Conservation (phyloP, 257 asterid species). For the Henckelia pumila region DNA sequence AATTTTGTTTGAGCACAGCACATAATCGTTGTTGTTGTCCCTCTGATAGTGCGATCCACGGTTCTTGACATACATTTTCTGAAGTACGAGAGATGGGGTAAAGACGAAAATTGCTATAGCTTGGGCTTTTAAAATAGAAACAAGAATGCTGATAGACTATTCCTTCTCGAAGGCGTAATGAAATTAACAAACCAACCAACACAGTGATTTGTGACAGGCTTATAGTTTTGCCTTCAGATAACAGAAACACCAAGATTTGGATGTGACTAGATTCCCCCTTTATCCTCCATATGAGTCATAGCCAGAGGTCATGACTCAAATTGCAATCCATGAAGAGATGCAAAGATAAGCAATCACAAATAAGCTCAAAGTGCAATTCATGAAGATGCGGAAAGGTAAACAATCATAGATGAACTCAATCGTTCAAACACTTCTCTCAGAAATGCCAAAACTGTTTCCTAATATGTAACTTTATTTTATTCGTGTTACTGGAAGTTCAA, state of each 20-base stretch:
- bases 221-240: not conserved
- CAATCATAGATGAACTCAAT: not conserved
- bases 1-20: no score
- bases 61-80: no score
- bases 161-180: no score
- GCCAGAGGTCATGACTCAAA: not conserved
- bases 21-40: no score
- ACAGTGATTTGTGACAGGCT: not conserved
- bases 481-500: not conserved
- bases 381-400: no score
- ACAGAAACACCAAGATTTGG: not conserved
- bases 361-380: not conserved
- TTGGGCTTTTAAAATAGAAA: no score
- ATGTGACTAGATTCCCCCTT: not conserved
- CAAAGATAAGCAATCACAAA: not conserved
- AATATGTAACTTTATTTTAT: not conserved
- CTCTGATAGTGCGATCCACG: no score
- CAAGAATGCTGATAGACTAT: no score
- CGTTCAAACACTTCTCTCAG: not conserved
- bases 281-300: not conserved
- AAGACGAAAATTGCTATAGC: no score
- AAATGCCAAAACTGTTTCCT: not conserved
- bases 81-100: no score
- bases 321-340: not conserved
- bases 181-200: no score